Evolutionary conservation across 2,329 filamentous ascomycete genomes (phyloP).

Genomic region (Teratosphaeria epicoccoides): DNA sequence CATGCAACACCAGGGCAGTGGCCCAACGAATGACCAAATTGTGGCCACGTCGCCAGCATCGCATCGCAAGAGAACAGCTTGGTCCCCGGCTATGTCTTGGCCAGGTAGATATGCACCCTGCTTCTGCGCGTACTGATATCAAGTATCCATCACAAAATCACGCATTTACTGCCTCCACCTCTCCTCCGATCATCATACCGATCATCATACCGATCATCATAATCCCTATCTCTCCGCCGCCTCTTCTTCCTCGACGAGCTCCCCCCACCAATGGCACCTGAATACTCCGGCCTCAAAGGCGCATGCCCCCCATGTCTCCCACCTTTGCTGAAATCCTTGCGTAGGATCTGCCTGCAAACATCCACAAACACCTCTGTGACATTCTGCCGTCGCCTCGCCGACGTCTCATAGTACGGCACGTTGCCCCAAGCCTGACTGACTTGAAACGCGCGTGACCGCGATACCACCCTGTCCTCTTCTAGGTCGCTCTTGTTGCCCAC

Average conservation of each 20-base stretch:
- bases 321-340: constrained; percentile 19
- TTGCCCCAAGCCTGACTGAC: constrained; percentile 79
- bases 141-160: constrained; percentile 9
- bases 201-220: constrained; percentile 4
- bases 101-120: neutral
- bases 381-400: constrained; percentile 70
- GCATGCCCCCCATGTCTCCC: constrained; percentile 7
- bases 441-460: constrained; percentile 67
- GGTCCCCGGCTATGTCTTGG: neutral
- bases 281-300: neutral
- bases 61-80: neutral
- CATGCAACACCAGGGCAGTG: no score
- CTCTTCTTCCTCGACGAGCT: constrained; percentile 2
- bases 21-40: no score
- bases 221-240: constrained; percentile 2
- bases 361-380: constrained; percentile 73
- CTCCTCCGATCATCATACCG: constrained; percentile 2
- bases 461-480: constrained; percentile 72
- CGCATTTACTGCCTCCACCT: constrained; percentile 9
- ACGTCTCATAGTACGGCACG: constrained; percentile 84
- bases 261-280: neutral
- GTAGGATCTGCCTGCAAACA: constrained; percentile 29
- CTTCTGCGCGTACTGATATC: neutral
- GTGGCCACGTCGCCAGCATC: no score
- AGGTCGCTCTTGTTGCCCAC: constrained; percentile 88